Base-by-base conservation (phyloP, 257 asterid genomes). In the Jasminum sambac region DNA sequence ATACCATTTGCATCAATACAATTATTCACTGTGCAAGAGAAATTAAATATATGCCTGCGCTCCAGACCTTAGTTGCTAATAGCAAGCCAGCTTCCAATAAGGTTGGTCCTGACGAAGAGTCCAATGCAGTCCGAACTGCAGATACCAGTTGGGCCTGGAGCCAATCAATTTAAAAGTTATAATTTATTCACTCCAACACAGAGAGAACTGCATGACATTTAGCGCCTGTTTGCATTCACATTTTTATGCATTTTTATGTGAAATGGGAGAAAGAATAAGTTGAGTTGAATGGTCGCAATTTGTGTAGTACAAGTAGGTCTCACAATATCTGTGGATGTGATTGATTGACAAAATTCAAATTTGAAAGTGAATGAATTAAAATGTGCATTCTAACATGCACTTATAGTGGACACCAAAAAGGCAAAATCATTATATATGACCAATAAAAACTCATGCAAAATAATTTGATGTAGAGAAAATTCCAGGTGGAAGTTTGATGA, bases 61-160 rank as follows among this genome's bases (percentile, higher is more conserved):
- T 67, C 37, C 65, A 66, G 66, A 95, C 99, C 98, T 95, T 95
- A 37, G 95, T 91, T 50, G 98, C 99, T 41, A 95, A 90, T 78
- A 85, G 94, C 83, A 95, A 81, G 67, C 99, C 98, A 41, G 96
- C 93, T 87, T 95, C 99, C 77, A 95, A 84, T 73, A 95, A 82
- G 84, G 84, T 80, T 67, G 99, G 99, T 68, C 91, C 92, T 10
- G 98, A 83, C 44, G 77, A 78, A 5, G 93, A 74, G 83, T 89
- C 95, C 88, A 95, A 77, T 68, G 98, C 90, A 83, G 98, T 91
- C 80, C 99, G 93, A 79, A 91, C 96, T 62, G 99, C 99, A 1
- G 98, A 95, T 38, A 91, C 89, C 72, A 95, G 77, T 78, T 95
- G 99, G 71, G 99, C 99, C 99, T 95, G 71, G 75, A 61, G 74